These are phyloP conservation scores for Trichocladium uniseriatum DNA, from an alignment of 495 filamentous ascomycete genomes.

Conservation along the genomic window DNA sequence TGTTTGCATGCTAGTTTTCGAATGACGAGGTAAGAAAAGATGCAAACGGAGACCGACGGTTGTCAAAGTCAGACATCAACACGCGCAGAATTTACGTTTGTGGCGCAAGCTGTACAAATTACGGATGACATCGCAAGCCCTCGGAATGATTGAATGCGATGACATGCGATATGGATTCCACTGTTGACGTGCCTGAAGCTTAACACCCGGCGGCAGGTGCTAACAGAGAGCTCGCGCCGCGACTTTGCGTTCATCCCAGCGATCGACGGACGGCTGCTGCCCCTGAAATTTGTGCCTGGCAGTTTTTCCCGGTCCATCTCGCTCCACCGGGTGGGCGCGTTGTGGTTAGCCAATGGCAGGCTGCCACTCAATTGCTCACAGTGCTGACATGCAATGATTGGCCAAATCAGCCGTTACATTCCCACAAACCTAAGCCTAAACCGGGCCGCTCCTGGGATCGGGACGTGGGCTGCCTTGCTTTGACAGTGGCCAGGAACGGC, in stretches of 20 bases:
- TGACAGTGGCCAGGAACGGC: constrained; percentile 14
- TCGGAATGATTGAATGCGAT: too few relatives aligned
- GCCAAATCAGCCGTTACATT: not conserved
- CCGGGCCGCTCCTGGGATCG: constrained; percentile 1
- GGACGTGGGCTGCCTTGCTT: constrained; percentile 3
- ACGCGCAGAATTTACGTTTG: too few relatives aligned
- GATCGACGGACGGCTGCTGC: constrained; percentile 18
- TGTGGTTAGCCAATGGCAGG: constrained; percentile 12
- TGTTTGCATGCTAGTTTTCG: too few relatives aligned
- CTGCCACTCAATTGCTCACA: constrained; percentile 6
- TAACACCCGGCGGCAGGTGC: not conserved
- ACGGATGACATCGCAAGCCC: too few relatives aligned
- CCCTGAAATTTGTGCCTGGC: constrained; percentile 24
- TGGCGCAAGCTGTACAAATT: too few relatives aligned
- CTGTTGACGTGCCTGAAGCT: not conserved
- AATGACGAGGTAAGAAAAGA: too few relatives aligned
- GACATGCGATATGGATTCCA: too few relatives aligned
- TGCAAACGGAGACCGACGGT: too few relatives aligned
- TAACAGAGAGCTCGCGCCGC: not conserved
- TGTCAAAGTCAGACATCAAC: too few relatives aligned
- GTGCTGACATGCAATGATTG: constrained; percentile 15
- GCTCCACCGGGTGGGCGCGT: constrained; percentile 11
- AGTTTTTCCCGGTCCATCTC: constrained; percentile 7
- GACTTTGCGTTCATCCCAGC: constrained; percentile 4
- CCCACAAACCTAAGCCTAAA: constrained; percentile 14